These are phyloP conservation scores for Clathrospora elynae DNA, from an alignment of 2,329 filamentous ascomycete genomes.

Conservation along the genomic window DNA sequence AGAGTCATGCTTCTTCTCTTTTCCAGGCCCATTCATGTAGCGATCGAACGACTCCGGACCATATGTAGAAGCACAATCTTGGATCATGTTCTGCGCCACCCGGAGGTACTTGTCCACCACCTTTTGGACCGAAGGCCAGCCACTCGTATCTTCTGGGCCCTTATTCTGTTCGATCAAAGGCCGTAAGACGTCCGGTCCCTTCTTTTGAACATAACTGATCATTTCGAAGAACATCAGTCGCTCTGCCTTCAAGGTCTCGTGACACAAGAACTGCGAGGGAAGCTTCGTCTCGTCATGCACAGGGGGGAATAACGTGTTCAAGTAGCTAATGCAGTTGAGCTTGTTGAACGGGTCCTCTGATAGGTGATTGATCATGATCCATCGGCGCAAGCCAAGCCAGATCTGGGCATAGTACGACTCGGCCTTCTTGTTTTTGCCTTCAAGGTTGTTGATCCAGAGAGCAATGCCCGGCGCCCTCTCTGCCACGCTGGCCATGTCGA, in stretches of 20 bases:
- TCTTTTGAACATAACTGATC: conserved; percentile 62
- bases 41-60: conserved; percentile 44
- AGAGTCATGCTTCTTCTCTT: conserved; percentile 65
- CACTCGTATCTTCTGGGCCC: conserved; percentile 57
- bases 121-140: conserved; percentile 58
- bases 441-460: conserved; percentile 60
- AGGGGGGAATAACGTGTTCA: conserved; percentile 70
- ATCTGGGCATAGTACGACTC: conserved; percentile 61
- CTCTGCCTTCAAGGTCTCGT: conserved; percentile 59
- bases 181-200: conserved; percentile 59
- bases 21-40: conserved; percentile 43
- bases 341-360: conserved; percentile 67
- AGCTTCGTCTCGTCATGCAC: conserved; percentile 44
- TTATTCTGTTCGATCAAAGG: conserved; percentile 61
- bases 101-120: conserved; percentile 64
- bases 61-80: conserved; percentile 60
- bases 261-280: conserved; percentile 60
- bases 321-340: conserved; percentile 68
- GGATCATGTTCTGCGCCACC: conserved; percentile 64
- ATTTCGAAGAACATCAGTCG: conserved; percentile 68
- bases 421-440: conserved; percentile 49
- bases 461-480: conserved; percentile 60
- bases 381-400: conserved; percentile 66
- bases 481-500: conserved; percentile 55
- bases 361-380: conserved; percentile 70